A percentile compares a stretch with the other conserved stretches of the same genome.
Conservation (phyloP, 371 early-diverging fungal species). For the Nematocida minor region DNA sequence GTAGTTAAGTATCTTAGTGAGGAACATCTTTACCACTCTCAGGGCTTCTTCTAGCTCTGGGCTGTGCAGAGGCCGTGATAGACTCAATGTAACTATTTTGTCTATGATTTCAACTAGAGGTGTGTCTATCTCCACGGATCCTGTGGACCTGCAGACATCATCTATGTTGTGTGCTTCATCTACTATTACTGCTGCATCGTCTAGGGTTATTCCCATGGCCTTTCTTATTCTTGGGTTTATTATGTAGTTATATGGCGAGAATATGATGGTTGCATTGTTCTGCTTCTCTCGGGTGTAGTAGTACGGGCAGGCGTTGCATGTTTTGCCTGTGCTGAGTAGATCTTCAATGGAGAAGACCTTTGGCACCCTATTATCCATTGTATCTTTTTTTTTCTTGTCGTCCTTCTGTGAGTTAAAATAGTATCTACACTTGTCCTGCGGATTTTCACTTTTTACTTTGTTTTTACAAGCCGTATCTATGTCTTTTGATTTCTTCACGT, state of each 20-base stretch:
- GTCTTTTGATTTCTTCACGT: constrained; percentile 67
- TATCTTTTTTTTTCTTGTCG: background rate
- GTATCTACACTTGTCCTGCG: constrained; percentile 61
- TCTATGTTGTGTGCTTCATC: constrained; percentile 74
- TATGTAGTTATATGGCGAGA: constrained; percentile 84
- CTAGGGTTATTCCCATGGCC: constrained; percentile 63
- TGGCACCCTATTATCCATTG: background rate
- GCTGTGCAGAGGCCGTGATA: background rate
- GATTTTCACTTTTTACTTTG: constrained; percentile 67
- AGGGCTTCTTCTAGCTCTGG: background rate
- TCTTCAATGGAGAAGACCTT: constrained; percentile 65
- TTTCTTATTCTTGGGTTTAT: constrained; percentile 69
- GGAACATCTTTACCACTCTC: background rate
- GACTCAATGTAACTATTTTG: constrained; percentile 49
- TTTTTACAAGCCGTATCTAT: constrained; percentile 70
- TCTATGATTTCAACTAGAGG: constrained; percentile 49
- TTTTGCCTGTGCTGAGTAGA: constrained; percentile 59
- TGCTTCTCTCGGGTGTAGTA: constrained; percentile 69
- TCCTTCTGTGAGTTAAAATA: background rate
- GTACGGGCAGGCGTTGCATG: constrained; percentile 71
- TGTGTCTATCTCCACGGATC: constrained; percentile 66
- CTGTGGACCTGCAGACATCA: constrained; percentile 66
- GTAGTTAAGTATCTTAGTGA: background rate
- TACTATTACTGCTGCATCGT: constrained; percentile 71
- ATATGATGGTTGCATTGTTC: constrained; percentile 71